A percentile compares a stretch with the other conserved stretches of the same genome.
These are phyloP conservation scores for Gossypium australe DNA, from an alignment of 345 rosid genomes.

Conservation along the genomic window DNA sequence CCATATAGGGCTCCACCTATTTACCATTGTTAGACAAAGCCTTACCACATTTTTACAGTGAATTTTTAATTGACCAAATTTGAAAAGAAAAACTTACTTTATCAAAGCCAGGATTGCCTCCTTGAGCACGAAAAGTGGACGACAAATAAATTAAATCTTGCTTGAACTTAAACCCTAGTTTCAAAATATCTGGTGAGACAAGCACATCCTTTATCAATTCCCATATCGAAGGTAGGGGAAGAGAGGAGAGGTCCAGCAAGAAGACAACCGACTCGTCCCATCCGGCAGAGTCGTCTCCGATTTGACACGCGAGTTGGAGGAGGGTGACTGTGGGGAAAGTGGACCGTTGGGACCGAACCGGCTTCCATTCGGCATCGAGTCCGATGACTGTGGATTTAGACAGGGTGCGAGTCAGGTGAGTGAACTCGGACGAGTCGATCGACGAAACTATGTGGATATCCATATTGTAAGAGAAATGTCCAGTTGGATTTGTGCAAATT, in stretches of 20 bases:
- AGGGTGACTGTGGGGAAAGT: slow-evolving; percentile 66
- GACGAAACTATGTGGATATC: slow-evolving; percentile 42
- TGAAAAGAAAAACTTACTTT: slow-evolving; percentile 32
- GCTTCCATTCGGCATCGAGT: slow-evolving; percentile 93
- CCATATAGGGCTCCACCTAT: slow-evolving; percentile 86
- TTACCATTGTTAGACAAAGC: slow-evolving; percentile 18
- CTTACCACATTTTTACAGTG: neutral
- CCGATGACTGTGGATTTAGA: slow-evolving; percentile 59
- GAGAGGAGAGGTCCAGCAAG: slow-evolving; percentile 54
- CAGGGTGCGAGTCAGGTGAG: slow-evolving; percentile 42
- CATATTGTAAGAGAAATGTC: neutral
- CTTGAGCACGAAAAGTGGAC: slow-evolving; percentile 60
- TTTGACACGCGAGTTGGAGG: slow-evolving; percentile 75
- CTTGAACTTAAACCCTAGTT: slow-evolving; percentile 71
- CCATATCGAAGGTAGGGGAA: slow-evolving; percentile 59
- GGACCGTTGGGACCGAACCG: slow-evolving; percentile 33
- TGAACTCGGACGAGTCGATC: slow-evolving; percentile 69
- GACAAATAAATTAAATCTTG: slow-evolving; percentile 83
- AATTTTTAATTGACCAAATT: neutral
- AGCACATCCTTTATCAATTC: slow-evolving; percentile 51
- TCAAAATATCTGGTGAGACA: slow-evolving; percentile 63
- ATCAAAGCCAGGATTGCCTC: slow-evolving; percentile 60
- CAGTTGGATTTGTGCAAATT: neutral
- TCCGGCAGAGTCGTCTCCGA: slow-evolving; percentile 23
- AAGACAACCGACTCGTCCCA: slow-evolving; percentile 47